phyloP scores from a whole-genome alignment of 257 asterid species.

The Leptodermis oblonga region DNA sequence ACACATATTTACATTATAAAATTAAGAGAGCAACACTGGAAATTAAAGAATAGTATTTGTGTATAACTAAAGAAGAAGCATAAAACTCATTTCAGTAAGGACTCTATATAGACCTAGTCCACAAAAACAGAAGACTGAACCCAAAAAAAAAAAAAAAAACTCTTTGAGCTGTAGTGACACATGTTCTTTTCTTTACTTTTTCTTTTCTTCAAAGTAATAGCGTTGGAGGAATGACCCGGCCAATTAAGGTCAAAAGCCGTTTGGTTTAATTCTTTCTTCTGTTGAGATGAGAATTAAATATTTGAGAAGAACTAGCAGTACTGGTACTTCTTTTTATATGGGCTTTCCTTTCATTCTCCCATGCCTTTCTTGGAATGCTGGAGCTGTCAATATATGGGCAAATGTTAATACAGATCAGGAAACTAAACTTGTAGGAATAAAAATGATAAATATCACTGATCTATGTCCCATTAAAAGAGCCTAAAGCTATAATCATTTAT shows the following conservation, averaged over 20 bases:
- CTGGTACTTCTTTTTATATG: neutral
- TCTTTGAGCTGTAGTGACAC: neutral
- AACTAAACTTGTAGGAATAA: too few species aligned
- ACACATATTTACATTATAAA: slow-evolving; percentile 49
- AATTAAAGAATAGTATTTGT: slow-evolving; percentile 5
- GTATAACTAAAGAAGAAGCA: slow-evolving; percentile 24
- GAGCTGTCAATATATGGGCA: slow-evolving; percentile 6
- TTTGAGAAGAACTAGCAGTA: slow-evolving; percentile 7
- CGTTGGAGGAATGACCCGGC: too few species aligned
- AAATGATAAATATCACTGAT: too few species aligned
- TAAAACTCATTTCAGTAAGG: slow-evolving; percentile 16
- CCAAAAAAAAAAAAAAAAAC: neutral
- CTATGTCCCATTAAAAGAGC: too few species aligned
- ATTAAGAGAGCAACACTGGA: slow-evolving; percentile 24
- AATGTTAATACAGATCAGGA: neutral
- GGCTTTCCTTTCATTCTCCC: slow-evolving; percentile 20
- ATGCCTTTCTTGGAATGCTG: slow-evolving; percentile 16
- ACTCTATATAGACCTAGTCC: slow-evolving; percentile 11
- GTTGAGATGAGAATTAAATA: neutral
- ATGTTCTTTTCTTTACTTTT: neutral
- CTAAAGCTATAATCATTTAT: too few species aligned
- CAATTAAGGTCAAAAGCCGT: too few species aligned
- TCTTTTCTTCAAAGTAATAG: too few species aligned
- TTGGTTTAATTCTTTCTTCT: neutral
- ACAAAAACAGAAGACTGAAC: slow-evolving; percentile 6